phyloP scores from a whole-genome alignment of 1,284 basidiomycete species.

The Coriolopsis trogii region DNA sequence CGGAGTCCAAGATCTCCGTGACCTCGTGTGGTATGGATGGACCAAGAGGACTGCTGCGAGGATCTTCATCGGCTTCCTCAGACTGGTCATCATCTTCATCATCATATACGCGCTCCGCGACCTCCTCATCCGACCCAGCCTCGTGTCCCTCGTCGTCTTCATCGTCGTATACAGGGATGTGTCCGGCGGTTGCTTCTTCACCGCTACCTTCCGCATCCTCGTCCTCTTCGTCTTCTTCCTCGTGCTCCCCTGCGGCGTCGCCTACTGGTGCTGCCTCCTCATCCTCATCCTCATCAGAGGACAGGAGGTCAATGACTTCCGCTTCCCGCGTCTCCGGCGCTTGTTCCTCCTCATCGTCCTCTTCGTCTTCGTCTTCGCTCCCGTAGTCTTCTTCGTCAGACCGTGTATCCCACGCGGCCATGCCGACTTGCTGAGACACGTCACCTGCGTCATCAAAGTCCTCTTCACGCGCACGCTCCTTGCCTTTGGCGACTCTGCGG shows the following conservation, averaged over 20 bases:
- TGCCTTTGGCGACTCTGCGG: conserved; percentile 56
- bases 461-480: conserved; percentile 53
- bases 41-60: conserved; percentile 8
- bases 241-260: conserved; percentile 1
- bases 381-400: conserved; percentile 30
- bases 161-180: conserved; percentile 4
- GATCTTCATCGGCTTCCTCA: conserved; percentile 16
- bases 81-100: conserved; percentile 21
- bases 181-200: conserved; percentile 2
- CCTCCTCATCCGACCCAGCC: conserved; percentile 8
- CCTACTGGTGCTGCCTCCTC: not conserved
- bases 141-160: conserved; percentile 10
- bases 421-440: conserved; percentile 27
- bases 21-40: conserved; percentile 6
- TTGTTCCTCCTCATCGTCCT: conserved; percentile 33
- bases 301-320: conserved; percentile 29
- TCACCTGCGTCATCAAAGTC: conserved; percentile 27
- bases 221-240: conserved; percentile 9
- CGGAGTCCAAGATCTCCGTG: conserved; percentile 22
- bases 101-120: not conserved
- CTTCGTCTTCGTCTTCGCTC: conserved; percentile 28
- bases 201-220: not conserved
- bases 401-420: conserved; percentile 28
- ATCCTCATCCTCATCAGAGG: conserved; percentile 24
- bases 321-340: conserved; percentile 1